Percentiles rank a stretch among this genome's conserved stretches.
Conservation (phyloP, 257 asterid genomes). For the Capsicum rhomboideum region DNA sequence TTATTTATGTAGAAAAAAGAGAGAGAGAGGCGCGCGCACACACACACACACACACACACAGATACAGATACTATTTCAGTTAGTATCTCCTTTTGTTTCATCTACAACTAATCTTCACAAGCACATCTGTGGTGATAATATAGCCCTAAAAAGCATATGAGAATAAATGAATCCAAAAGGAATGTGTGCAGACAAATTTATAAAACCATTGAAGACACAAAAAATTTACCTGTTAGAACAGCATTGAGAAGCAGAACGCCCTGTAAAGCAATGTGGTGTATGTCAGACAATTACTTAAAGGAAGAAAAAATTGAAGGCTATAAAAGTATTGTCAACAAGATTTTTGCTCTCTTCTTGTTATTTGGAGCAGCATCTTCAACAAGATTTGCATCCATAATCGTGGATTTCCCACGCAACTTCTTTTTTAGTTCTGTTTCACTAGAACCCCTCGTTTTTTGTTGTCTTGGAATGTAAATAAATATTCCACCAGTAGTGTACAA, state of each 20-base stretch:
- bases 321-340: neutral
- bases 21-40: too few relatives aligned
- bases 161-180: neutral
- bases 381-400: too few relatives aligned
- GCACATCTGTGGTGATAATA: neutral
- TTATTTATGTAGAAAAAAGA: neutral
- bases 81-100: neutral
- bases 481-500: neutral
- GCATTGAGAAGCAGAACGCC: slow-evolving; percentile 95
- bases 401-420: too few relatives aligned
- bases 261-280: slow-evolving; percentile 27
- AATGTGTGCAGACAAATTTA: neutral
- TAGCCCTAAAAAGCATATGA: neutral
- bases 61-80: neutral
- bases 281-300: slow-evolving; percentile 10
- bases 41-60: too few relatives aligned
- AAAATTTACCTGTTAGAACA: slow-evolving; percentile 72
- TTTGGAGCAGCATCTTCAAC: too few relatives aligned
- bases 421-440: too few relatives aligned
- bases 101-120: neutral
- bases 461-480: too few relatives aligned
- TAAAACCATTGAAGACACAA: neutral
- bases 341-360: too few relatives aligned
- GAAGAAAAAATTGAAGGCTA: neutral
- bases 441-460: too few relatives aligned